Conservation (phyloP, 2,329 filamentous ascomycete species). For the Claviceps sp. region DNA sequence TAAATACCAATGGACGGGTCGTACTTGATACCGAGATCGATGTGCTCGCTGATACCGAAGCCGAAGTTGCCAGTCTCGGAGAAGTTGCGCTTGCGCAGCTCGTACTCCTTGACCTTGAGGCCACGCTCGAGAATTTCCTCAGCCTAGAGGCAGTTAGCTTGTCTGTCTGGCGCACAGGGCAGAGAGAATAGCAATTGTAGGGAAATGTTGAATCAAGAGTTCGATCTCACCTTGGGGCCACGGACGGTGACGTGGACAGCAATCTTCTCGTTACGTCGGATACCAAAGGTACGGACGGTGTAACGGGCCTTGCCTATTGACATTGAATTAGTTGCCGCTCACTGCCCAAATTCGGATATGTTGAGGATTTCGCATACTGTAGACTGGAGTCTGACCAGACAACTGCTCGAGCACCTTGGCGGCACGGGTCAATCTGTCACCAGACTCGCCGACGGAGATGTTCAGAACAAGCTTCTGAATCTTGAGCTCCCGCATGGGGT, state of each 20-base stretch:
- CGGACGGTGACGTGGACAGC: constrained; percentile 98
- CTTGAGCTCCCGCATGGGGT: constrained; percentile 99
- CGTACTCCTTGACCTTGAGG: constrained; percentile 99
- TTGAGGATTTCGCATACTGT: constrained; percentile 51
- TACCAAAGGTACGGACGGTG: constrained; percentile 99
- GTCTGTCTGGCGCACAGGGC: neutral
- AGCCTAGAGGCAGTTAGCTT: constrained; percentile 40
- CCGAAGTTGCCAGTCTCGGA: constrained; percentile 99
- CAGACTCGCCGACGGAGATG: constrained; percentile 99
- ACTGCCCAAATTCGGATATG: neutral
- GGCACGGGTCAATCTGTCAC: constrained; percentile 99
- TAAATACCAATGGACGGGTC: constrained; percentile 97
- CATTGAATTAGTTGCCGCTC: constrained; percentile 8
- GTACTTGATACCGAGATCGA: constrained; percentile 99
- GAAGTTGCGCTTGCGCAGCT: constrained; percentile 99
- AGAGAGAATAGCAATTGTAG: no score
- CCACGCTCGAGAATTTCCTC: constrained; percentile 99
- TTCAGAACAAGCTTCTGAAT: constrained; percentile 99
- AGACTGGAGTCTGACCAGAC: constrained; percentile 98
- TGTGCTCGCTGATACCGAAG: constrained; percentile 99
- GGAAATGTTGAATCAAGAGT: neutral
- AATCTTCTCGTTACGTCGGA: constrained; percentile 99
- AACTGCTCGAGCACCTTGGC: constrained; percentile 99
- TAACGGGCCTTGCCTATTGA: constrained; percentile 90
- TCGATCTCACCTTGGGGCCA: constrained; percentile 54